These are phyloP conservation scores for Cordyceps fumosorosea DNA, from an alignment of 2,329 filamentous ascomycete genomes.

Conservation along the genomic window DNA sequence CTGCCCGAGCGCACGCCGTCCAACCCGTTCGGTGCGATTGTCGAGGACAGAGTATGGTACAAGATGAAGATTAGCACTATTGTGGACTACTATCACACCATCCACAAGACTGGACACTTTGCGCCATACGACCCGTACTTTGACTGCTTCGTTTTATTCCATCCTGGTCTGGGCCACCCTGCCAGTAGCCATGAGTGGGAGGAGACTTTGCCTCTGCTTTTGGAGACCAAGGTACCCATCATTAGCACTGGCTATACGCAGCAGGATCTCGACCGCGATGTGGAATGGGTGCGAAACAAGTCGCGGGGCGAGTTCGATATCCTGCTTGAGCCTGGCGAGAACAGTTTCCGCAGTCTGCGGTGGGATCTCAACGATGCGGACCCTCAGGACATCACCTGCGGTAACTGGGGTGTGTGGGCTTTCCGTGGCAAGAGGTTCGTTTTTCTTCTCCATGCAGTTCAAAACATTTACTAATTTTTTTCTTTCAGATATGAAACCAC, in stretches of 20 bases:
- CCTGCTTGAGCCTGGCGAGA: slow-evolving; percentile 86
- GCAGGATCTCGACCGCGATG: slow-evolving; percentile 87
- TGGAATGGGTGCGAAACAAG: slow-evolving; percentile 81
- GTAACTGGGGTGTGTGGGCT: slow-evolving; percentile 96
- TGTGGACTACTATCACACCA: slow-evolving; percentile 95
- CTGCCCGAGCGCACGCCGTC: slow-evolving; percentile 74
- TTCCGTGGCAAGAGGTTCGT: slow-evolving; percentile 93
- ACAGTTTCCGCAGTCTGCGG: slow-evolving; percentile 82
- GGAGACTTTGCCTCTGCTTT: slow-evolving; percentile 77
- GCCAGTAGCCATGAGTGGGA: slow-evolving; percentile 92
- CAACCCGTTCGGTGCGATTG: slow-evolving; percentile 90
- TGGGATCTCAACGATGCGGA: slow-evolving; percentile 98
- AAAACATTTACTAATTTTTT: slow-evolving; percentile 25
- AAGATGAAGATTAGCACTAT: slow-evolving; percentile 96
- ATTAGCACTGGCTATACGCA: slow-evolving; percentile 95
- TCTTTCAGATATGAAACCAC: slow-evolving; percentile 54
- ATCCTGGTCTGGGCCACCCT: slow-evolving; percentile 91
- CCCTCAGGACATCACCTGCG: slow-evolving; percentile 86
- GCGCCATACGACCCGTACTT: slow-evolving; percentile 96
- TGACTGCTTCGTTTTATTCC: slow-evolving; percentile 95
- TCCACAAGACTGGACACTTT: slow-evolving; percentile 87
- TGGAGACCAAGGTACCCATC: slow-evolving; percentile 94
- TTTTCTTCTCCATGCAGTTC: not conserved
- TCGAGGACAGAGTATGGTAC: slow-evolving; percentile 83
- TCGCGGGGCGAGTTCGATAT: slow-evolving; percentile 88